Evolutionary conservation across 345 rosid species (phyloP).

Genomic region (Physaria fendleri): DNA sequence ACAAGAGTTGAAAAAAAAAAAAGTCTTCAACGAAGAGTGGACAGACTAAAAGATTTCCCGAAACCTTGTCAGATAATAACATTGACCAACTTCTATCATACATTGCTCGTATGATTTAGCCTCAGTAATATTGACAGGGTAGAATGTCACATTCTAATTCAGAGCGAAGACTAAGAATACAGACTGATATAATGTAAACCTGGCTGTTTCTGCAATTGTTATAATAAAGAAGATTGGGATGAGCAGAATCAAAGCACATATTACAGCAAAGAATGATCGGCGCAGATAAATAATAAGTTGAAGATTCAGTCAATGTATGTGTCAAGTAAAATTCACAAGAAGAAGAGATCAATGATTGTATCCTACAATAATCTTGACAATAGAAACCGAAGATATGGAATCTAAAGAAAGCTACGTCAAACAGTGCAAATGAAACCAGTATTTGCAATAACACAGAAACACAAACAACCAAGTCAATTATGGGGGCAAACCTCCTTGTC

Average conservation of each 20-base stretch:
- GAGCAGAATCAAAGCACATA: slow-evolving; percentile 5
- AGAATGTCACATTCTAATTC: slow-evolving; percentile 28
- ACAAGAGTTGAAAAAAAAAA: not conserved
- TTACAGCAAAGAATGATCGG: no score
- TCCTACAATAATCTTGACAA: no score
- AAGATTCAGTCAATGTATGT: slow-evolving; percentile 6
- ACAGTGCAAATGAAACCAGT: slow-evolving; percentile 2
- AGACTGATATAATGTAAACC: slow-evolving; percentile 54
- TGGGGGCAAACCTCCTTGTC: slow-evolving; percentile 52
- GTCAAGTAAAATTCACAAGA: slow-evolving; percentile 4
- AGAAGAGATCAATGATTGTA: not conserved
- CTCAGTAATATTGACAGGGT: not conserved
- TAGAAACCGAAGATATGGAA: not conserved
- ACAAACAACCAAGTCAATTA: slow-evolving; percentile 5
- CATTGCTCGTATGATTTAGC: not conserved
- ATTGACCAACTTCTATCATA: slow-evolving; percentile 2
- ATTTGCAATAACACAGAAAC: not conserved
- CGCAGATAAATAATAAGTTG: no score
- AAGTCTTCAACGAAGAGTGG: not conserved
- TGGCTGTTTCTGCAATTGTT: slow-evolving; percentile 55
- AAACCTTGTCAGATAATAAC: slow-evolving; percentile 4
- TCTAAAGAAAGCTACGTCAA: not conserved
- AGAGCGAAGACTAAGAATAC: slow-evolving; percentile 2
- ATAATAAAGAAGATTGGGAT: not conserved
- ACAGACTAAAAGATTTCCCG: not conserved